Conservation (phyloP, 768 basidiomycete species). For the Rhodotorula taiwanensis region DNA sequence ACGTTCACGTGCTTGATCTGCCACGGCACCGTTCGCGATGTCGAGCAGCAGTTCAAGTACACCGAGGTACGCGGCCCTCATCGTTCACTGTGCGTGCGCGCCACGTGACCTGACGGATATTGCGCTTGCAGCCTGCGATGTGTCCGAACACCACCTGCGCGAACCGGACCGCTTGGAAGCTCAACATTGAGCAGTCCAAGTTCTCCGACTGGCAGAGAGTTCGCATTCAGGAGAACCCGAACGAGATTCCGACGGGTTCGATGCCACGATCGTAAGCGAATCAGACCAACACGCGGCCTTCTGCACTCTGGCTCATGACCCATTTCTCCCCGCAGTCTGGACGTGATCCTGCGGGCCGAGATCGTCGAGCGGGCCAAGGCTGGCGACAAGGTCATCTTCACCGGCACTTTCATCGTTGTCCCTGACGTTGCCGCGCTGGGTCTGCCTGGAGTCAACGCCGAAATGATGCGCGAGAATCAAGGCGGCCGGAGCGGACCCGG, state of each 20-base stretch:
- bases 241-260: constrained; percentile 94
- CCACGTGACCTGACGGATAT: neutral
- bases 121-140: constrained; percentile 61
- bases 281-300: too few relatives aligned
- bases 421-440: constrained; percentile 96
- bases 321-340: constrained; percentile 67
- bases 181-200: constrained; percentile 90
- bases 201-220: constrained; percentile 99
- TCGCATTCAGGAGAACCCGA: constrained; percentile 95
- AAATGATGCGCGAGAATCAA: constrained; percentile 78
- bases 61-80: constrained; percentile 62
- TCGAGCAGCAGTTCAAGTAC: constrained; percentile 99
- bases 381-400: constrained; percentile 97
- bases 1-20: constrained; percentile 90
- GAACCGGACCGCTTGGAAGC: constrained; percentile 81
- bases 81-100: neutral
- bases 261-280: constrained; percentile 89
- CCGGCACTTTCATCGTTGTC: constrained; percentile 95
- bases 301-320: too few relatives aligned
- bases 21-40: constrained; percentile 73
- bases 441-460: constrained; percentile 85
- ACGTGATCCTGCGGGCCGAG: constrained; percentile 89
- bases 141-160: constrained; percentile 93
- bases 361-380: constrained; percentile 98
- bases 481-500: constrained; percentile 54